Conservation (phyloP, 345 rosid genomes). For the Pelargonium nanum region DNA sequence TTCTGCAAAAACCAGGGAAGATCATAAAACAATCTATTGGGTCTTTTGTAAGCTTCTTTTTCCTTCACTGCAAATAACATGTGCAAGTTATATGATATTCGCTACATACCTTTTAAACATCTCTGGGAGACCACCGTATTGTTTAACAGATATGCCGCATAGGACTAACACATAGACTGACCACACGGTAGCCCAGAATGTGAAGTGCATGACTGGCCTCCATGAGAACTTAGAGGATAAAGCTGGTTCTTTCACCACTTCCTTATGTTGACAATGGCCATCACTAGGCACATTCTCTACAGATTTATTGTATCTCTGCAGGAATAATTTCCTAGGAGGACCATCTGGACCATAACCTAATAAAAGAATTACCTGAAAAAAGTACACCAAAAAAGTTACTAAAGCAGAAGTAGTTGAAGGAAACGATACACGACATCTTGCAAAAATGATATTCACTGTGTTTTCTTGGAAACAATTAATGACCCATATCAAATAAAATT, state of each 20-base stretch:
- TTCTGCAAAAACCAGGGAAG: slow-evolving; percentile 37
- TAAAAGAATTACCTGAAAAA: slow-evolving; percentile 52
- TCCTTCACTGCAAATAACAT: background rate
- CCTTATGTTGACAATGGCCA: slow-evolving; percentile 13
- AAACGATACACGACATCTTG: background rate
- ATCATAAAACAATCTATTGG: background rate
- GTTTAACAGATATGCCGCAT: slow-evolving; percentile 49
- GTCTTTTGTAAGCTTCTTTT: background rate
- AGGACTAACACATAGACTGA: slow-evolving; percentile 53
- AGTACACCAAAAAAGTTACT: background rate
- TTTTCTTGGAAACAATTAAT: too few relatives aligned
- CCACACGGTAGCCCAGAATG: slow-evolving; percentile 68
- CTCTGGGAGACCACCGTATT: slow-evolving; percentile 61
- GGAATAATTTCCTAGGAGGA: slow-evolving; percentile 68
- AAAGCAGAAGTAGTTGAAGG: background rate
- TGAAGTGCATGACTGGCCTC: slow-evolving; percentile 44
- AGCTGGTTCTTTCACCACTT: slow-evolving; percentile 17
- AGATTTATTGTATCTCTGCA: slow-evolving; percentile 20
- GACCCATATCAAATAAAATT: slow-evolving; percentile 1
- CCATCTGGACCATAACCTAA: slow-evolving; percentile 79
- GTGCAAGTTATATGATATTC: background rate
- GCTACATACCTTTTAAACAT: slow-evolving; percentile 67
- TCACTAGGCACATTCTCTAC: slow-evolving; percentile 21
- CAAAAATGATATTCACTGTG: background rate
- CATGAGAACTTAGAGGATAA: slow-evolving; percentile 34